These are phyloP conservation scores for Ogataea paradorogensis DNA, from an alignment of 805 yeast species.

Conservation along the genomic window DNA sequence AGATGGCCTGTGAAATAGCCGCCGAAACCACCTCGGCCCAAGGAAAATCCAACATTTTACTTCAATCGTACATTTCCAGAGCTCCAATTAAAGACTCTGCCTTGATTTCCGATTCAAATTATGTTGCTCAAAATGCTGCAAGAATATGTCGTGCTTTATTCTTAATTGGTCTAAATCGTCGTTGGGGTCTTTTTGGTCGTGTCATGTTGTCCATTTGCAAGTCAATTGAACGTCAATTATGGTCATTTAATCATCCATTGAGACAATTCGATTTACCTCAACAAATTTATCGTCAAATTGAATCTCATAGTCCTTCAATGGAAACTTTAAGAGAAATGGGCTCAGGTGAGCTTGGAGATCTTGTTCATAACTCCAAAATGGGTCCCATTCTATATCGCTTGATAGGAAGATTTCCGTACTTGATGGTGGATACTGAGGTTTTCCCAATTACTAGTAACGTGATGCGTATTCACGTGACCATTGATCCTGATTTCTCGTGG, in stretches of 20 bases:
- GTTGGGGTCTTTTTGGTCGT: constrained; percentile 85
- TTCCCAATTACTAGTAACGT: constrained; percentile 88
- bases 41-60: constrained; percentile 81
- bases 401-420: constrained; percentile 69
- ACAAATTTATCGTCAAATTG: constrained; percentile 58
- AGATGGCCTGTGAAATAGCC: constrained; percentile 78
- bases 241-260: constrained; percentile 92
- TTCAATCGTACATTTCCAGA: constrained; percentile 85
- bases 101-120: constrained; percentile 78
- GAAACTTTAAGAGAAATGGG: constrained; percentile 72
- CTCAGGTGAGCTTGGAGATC: constrained; percentile 77
- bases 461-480: constrained; percentile 68
- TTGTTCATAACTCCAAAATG: constrained; percentile 77
- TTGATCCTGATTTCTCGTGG: constrained; percentile 84
- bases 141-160: constrained; percentile 92
- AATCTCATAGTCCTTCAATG: constrained; percentile 63
- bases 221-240: constrained; percentile 75
- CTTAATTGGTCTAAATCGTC: constrained; percentile 77
- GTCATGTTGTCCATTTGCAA: constrained; percentile 79
- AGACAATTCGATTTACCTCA: constrained; percentile 81
- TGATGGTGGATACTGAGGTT: constrained; percentile 74
- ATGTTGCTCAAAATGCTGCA: constrained; percentile 93
- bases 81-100: constrained; percentile 75
- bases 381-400: constrained; percentile 61
- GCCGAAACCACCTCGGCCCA: constrained; percentile 72